Evolutionary conservation across 768 basidiomycete genomes (phyloP).

Genomic region (Mycena rebaudengoi): DNA sequence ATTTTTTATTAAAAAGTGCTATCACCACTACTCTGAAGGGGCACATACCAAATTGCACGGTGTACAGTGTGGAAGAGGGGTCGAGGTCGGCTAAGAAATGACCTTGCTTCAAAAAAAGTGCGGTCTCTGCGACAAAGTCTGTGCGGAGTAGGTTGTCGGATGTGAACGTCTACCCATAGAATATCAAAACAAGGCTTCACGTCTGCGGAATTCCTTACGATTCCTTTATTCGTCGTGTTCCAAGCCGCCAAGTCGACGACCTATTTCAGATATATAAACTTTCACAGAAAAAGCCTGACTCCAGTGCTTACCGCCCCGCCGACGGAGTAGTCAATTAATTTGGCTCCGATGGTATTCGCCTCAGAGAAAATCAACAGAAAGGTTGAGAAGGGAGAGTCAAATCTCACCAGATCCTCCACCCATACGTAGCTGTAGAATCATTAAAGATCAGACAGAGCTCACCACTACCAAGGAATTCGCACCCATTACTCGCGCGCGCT

Average conservation of each 20-base stretch:
- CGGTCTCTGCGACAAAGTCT: constrained; percentile 28
- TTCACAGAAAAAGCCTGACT: not conserved
- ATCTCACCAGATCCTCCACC: constrained; percentile 29
- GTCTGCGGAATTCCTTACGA: constrained; percentile 1
- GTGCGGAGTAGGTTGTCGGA: constrained; percentile 27
- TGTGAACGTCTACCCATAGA: constrained; percentile 25
- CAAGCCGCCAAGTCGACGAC: constrained; percentile 27
- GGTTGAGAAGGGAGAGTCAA: too few species aligned
- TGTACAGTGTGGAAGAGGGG: constrained; percentile 28
- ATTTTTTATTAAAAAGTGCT: not conserved
- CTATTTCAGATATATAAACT: not conserved
- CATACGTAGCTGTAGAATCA: not conserved
- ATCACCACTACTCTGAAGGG: not conserved
- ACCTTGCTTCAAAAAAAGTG: constrained; percentile 30
- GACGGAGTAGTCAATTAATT: constrained; percentile 25
- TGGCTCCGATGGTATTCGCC: constrained; percentile 28
- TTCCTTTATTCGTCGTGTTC: constrained; percentile 29
- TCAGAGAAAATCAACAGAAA: too few species aligned
- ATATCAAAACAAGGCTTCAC: not conserved
- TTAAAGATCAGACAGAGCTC: not conserved
- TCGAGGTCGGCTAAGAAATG: constrained; percentile 23
- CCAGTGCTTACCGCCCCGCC: constrained; percentile 5
- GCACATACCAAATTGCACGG: constrained; percentile 26
- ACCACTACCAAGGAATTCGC: constrained; percentile 29
- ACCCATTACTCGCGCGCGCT: constrained; percentile 30